phyloP scores from a whole-genome alignment of 371 early-diverging fungal species.

The Parasitella parasitica region DNA sequence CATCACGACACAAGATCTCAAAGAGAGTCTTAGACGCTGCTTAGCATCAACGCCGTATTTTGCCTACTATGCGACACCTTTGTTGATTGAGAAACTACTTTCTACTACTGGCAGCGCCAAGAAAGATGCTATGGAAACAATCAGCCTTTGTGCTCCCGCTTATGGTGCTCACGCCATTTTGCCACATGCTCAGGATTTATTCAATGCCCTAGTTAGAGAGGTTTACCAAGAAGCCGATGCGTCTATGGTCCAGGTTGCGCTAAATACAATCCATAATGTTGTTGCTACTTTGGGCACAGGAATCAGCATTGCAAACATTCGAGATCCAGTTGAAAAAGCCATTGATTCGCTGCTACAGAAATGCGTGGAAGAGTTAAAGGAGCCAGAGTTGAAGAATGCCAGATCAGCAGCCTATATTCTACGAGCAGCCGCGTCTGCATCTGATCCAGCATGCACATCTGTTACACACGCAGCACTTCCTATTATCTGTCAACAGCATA shows the following conservation, averaged over 20 bases:
- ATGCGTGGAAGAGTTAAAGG: conserved; percentile 59
- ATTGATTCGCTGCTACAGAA: conserved; percentile 60
- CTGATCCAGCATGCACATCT: conserved; percentile 65
- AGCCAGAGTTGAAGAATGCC: conserved; percentile 68
- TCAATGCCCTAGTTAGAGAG: conserved; percentile 65
- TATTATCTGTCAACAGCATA: conserved; percentile 44
- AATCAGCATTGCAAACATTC: conserved; percentile 47
- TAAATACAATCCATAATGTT: conserved; percentile 59
- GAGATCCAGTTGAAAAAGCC: conserved; percentile 58
- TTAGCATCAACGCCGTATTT: conserved; percentile 72
- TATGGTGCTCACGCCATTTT: conserved; percentile 67
- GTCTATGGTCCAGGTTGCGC: conserved; percentile 57
- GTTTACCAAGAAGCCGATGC: conserved; percentile 64
- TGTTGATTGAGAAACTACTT: conserved; percentile 80
- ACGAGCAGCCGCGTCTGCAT: conserved; percentile 63
- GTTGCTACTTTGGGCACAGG: conserved; percentile 60
- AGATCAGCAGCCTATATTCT: conserved; percentile 63
- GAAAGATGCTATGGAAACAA: conserved; percentile 78
- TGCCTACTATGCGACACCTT: conserved; percentile 72
- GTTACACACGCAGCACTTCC: conserved; percentile 55
- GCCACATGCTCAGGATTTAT: conserved; percentile 62
- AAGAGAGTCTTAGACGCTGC: conserved; percentile 67
- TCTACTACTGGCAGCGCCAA: conserved; percentile 62
- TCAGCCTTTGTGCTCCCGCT: conserved; percentile 67
- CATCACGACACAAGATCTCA: conserved; percentile 84